Base-by-base conservation (phyloP, 2,329 filamentous ascomycete genomes). In the Botrytis squamosa region DNA sequence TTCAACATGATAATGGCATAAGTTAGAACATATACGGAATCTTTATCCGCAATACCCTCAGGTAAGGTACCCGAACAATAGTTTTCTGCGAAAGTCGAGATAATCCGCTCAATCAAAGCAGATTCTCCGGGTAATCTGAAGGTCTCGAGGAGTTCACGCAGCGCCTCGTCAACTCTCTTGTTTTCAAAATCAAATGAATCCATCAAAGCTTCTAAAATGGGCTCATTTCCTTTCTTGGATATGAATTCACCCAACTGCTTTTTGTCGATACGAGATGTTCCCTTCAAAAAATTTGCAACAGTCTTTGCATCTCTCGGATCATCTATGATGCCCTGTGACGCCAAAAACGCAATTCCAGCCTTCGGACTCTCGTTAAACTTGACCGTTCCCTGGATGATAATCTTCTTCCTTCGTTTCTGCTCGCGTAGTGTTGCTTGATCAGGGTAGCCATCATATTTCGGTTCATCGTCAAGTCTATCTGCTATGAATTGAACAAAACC, bases 1-100 rank as follows among this genome's bases (percentile, higher is more conserved):
- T 99, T 99, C 73, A 99, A 85, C 89, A 99, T 94, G 82, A 99
- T 97, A 79, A 98, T 97, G 55, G 95, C 96, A 81, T 99, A 99
- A 0, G 93, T 95, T 70, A 99, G 85, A 66, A 99, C 90, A 80
- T 93, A 99, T 36, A 96, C 91, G 12, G 94, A 90, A 81, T 99
- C 96, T 78, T 93, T 92, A 80, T 97, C 91, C 10, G 91, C 92
- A 76, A 98, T 90, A 36, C 91, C 92, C 71, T 92, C 88, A 0
- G 93, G 91, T 40, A 89, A 87, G 9, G 88, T 89, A 74, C 89
- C 89, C 14, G 88, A 84, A 81, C 92, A 92, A 81, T 97, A 99
- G 80, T 93, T 93, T 77, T 95, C 93, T 0, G 93, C 89, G 82
- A 99, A 99, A 18, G 89, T 90, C 7, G 90, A 94, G 55, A 99